phyloP scores from a whole-genome alignment of 345 rosid genomes.

The Nasturtium officinale region DNA sequence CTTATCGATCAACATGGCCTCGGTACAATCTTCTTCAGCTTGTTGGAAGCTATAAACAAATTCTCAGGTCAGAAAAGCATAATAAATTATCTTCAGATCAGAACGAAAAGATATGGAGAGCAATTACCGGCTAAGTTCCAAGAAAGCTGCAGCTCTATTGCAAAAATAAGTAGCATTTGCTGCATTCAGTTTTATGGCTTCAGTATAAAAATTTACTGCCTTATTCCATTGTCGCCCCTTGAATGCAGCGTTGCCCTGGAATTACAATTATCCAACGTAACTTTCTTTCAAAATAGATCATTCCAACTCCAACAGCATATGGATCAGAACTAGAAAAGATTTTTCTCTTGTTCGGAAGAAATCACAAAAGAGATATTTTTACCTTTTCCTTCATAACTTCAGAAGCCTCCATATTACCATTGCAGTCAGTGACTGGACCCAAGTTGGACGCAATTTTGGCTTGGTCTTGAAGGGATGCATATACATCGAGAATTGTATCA shows the following conservation, averaged over 20 bases:
- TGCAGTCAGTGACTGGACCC: conserved; percentile 51
- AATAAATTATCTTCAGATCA: conserved; percentile 21
- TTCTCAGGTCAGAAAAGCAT: conserved; percentile 23
- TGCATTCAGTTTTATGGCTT: conserved; percentile 84
- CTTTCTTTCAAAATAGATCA: background rate
- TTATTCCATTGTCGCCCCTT: conserved; percentile 84
- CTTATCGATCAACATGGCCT: conserved; percentile 78
- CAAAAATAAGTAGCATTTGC: conserved; percentile 69
- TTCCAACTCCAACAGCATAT: background rate
- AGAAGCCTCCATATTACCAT: conserved; percentile 67
- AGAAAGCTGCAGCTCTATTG: conserved; percentile 90
- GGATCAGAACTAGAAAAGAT: conserved; percentile 8
- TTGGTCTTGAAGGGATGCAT: conserved; percentile 79
- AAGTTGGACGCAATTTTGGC: conserved; percentile 59
- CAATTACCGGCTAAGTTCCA: conserved; percentile 73
- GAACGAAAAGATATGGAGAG: conserved; percentile 9
- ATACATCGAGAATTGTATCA: conserved; percentile 78
- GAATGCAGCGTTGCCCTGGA: conserved; percentile 91
- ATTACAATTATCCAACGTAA: conserved; percentile 29
- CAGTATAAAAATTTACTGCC: conserved; percentile 75
- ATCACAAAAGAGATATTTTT: conserved; percentile 26
- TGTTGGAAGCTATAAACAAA: conserved; percentile 66
- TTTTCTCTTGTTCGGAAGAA: background rate
- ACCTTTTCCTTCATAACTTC: conserved; percentile 93
- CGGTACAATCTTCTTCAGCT: conserved; percentile 88